Evolutionary conservation across 805 yeast genomes (phyloP).

Genomic region (Grigorovia humatica): DNA sequence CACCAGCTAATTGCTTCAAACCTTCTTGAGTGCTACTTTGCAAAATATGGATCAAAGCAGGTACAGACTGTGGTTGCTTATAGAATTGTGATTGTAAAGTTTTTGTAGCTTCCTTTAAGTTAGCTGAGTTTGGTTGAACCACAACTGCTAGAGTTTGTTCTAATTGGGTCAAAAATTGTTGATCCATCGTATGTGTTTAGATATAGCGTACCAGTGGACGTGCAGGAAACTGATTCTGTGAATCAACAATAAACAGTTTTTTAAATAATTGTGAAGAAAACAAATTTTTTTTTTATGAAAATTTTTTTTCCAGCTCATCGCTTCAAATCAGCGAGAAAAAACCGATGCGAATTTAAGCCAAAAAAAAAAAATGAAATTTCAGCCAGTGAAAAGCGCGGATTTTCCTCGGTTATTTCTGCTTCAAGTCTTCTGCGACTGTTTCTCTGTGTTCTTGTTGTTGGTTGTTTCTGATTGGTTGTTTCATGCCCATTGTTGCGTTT

Average conservation of each 20-base stretch:
- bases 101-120: constrained; percentile 74
- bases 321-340: constrained; percentile 3
- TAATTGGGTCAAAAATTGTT: constrained; percentile 55
- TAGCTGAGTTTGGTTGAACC: constrained; percentile 69
- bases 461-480: too few relatives aligned
- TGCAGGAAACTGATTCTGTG: not conserved
- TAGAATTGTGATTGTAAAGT: constrained; percentile 67
- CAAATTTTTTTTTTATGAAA: not conserved
- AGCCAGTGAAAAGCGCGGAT: too few relatives aligned
- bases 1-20: constrained; percentile 87
- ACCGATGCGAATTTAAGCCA: too few relatives aligned
- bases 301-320: constrained; percentile 19
- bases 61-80: constrained; percentile 58
- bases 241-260: not conserved
- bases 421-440: too few relatives aligned
- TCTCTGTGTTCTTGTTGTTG: too few relatives aligned
- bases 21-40: constrained; percentile 61
- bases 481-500: too few relatives aligned
- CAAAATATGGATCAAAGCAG: constrained; percentile 73
- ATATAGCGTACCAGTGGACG: too few relatives aligned
- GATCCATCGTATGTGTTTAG: constrained; percentile 41
- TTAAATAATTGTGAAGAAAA: not conserved
- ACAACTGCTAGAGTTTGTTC: constrained; percentile 73
- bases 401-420: too few relatives aligned
- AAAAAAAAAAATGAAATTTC: too few relatives aligned